Base-by-base conservation (phyloP, 169 alveolate species). In the Toxoplasma gondii region DNA sequence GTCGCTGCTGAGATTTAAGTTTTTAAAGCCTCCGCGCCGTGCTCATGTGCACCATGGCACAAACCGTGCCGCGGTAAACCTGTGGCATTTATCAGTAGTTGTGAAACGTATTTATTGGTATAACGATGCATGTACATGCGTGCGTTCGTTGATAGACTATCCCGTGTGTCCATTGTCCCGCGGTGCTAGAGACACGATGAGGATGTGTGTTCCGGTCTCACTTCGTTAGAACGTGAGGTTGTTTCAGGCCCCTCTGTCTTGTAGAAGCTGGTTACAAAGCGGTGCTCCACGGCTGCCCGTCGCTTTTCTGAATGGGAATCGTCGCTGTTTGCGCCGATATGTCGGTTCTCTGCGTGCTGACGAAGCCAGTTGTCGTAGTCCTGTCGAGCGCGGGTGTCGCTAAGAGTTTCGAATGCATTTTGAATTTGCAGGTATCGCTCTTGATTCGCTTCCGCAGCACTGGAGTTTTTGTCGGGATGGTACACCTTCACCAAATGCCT, bases 351-450 rank as follows among this genome's bases (percentile, higher is more conserved):
- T n/a, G 86, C 12, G 19, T 38, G 86, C 45, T 31, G 27, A 36
- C n/a, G 69, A 7, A 82, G 90, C 17, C 67, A 82, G 67, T 7
- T 22, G 64, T 82, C 90, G 39, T 82, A 82, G 67, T 82, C 90
- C 39, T 39, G 41, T 29, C 90, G 2, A 22, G 90, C 90, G 31
- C 90, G 90, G 36, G 41, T 39, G 64, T 82, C 90, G 90, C 90
- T 82, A 36, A 82, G 90, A 34, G 90, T 82, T 31, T 82, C 90
- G 41, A 82, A 82, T 17, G 90, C 90, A 9, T 82, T 19, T 41
- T 82, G 54, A 9, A 82, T 43, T 82, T 44, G 53, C 22, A 82
- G 64, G 38, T 82, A 82, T 36, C 34, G 34, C 19, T 27, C 34
- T 43, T 82, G 54, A 82, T 43, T 27, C 31, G 34, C 69, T 9